Base-by-base conservation (phyloP, 768 basidiomycete species). In the Phlegmacium glaucopus region DNA sequence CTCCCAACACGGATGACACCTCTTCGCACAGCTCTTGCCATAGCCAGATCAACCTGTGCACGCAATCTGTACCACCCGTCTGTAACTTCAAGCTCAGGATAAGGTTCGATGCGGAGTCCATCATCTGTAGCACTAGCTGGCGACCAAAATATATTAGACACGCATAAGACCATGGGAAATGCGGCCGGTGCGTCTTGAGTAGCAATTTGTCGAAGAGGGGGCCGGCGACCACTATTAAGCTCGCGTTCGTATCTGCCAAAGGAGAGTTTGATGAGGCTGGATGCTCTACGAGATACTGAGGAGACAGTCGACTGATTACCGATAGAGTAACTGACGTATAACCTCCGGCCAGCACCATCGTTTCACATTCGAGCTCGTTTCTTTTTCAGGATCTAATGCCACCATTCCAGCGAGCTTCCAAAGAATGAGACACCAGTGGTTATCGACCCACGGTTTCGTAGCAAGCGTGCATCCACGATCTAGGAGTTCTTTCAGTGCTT, bases 1-100 rank as follows among this genome's bases (percentile, higher is more conserved):
- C 84, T 76, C 2, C 96, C 96, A 5, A 88, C 69, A 34, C 72
- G 69, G 39, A 99, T 77, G 39, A 76, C 71, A 0, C 88, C 85
- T 18, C 75, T 77, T 39, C 72, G 71, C 8, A 88, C 67, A 2
- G 90, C 94, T 37, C 86, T 77, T 2, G 75, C 75, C 16, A 99
- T 71, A 3, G 87, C 78, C 15, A 69, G 67, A 64, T 98, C 96
- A 10, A 90, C 72, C 39, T 75, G 75, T 0, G 92, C 89, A 11
- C 83, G 80, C 6, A 98, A 72, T 25, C 84, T 72, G 58, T 99
- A 99, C 96, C 96, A 99, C 11, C 96, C 96, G 61, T 99, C 96
- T 1, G 93, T 94, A n/a, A 98, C 69, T 65, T 97, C 96, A 6
- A 99, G 66, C 53, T 83, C 79, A 0, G 85, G 78, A 55, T 73